These are phyloP conservation scores for Salix purpurea DNA, from an alignment of 345 rosid species.

Conservation along the genomic window DNA sequence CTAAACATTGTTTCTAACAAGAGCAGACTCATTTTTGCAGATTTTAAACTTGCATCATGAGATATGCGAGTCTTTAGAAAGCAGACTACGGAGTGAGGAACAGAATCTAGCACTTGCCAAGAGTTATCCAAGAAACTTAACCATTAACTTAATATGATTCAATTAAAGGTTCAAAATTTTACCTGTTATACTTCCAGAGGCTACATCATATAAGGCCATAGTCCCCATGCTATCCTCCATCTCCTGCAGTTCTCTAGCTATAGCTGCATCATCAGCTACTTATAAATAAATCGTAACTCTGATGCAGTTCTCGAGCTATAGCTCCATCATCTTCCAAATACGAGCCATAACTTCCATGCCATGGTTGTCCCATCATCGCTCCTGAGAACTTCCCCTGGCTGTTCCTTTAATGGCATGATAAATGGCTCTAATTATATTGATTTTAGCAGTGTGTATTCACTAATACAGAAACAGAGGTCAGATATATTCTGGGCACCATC, in stretches of 20 bases:
- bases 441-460: background rate
- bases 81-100: background rate
- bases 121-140: background rate
- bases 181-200: background rate
- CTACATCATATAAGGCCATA: background rate
- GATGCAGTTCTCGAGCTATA: background rate
- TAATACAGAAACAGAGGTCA: background rate
- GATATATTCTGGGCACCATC: background rate
- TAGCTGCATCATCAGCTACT: too few species aligned
- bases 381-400: background rate
- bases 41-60: background rate
- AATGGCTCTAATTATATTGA: background rate
- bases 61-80: background rate
- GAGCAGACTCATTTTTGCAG: background rate
- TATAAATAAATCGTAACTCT: too few species aligned
- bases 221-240: background rate
- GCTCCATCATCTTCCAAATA: background rate
- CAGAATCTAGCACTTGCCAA: background rate
- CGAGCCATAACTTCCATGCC: background rate
- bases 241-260: background rate
- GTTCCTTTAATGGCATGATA: background rate
- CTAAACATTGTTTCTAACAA: too few species aligned
- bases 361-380: background rate
- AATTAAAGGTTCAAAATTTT: background rate
- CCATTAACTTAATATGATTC: background rate